A percentile compares a stretch with the other conserved stretches of the same genome.
Conservation (phyloP, 495 filamentous ascomycete species). For the Penicillium manginii region DNA sequence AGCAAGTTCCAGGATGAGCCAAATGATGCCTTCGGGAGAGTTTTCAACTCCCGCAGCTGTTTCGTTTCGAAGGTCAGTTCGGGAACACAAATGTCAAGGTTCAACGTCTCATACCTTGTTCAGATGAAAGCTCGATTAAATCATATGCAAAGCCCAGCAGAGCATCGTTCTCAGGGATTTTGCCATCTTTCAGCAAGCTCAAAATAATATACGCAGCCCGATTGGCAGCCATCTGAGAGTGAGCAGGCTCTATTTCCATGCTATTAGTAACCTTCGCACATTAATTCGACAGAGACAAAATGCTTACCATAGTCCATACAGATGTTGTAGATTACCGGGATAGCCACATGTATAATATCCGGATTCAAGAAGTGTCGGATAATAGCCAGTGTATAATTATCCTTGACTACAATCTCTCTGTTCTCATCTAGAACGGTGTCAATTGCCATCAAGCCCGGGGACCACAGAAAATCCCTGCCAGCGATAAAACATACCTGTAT, state of each 20-base stretch:
- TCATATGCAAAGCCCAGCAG: slow-evolving; percentile 46
- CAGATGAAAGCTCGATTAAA: slow-evolving; percentile 42
- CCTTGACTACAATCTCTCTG: slow-evolving; percentile 63
- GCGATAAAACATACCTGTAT: slow-evolving; percentile 60
- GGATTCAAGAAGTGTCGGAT: slow-evolving; percentile 55
- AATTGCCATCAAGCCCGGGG: slow-evolving; percentile 12
- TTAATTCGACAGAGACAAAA: background rate
- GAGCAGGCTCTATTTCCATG: slow-evolving; percentile 46
- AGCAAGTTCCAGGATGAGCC: slow-evolving; percentile 41
- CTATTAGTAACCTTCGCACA: slow-evolving; percentile 19
- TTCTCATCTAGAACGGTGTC: slow-evolving; percentile 65
- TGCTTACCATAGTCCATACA: slow-evolving; percentile 71
- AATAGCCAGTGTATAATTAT: slow-evolving; percentile 58
- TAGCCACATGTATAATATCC: slow-evolving; percentile 57
- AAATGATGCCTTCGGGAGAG: slow-evolving; percentile 46
- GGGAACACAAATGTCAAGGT: background rate
- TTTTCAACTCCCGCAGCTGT: slow-evolving; percentile 37
- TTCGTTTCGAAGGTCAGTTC: slow-evolving; percentile 8
- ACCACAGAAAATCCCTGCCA: background rate
- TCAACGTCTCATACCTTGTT: slow-evolving; percentile 40
- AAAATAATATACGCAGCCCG: slow-evolving; percentile 50
- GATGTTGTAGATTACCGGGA: slow-evolving; percentile 74
- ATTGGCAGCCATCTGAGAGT: slow-evolving; percentile 65
- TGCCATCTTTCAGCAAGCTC: slow-evolving; percentile 39
- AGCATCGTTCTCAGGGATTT: slow-evolving; percentile 32